Conservation (phyloP, 208 protist species). For the Trypanosoma theileri region DNA sequence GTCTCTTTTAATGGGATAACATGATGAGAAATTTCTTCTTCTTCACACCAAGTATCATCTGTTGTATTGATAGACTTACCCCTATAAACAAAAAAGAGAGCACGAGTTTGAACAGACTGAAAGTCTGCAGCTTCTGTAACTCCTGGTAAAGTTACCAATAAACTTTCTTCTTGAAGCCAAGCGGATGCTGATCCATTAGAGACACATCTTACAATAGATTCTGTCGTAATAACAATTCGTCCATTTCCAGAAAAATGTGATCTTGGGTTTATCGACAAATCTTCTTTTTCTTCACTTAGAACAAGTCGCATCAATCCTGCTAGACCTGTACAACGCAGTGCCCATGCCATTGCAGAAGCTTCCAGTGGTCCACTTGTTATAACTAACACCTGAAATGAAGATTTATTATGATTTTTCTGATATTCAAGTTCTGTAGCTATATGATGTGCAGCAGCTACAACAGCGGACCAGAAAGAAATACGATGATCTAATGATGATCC, state of each 20-base stretch:
- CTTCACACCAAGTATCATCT: slow-evolving; percentile 10
- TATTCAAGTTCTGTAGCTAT: slow-evolving; percentile 30
- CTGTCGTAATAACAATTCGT: slow-evolving; percentile 58
- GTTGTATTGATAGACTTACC: not conserved
- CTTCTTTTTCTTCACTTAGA: slow-evolving; percentile 21
- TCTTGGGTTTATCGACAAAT: slow-evolving; percentile 15
- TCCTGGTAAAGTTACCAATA: slow-evolving; percentile 78
- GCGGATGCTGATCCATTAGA: slow-evolving; percentile 21
- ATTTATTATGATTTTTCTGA: not conserved
- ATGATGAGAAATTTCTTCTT: slow-evolving; percentile 23
- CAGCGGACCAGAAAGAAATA: slow-evolving; percentile 51
- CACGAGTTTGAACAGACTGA: slow-evolving; percentile 67
- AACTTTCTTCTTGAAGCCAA: slow-evolving; percentile 41
- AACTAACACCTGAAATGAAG: slow-evolving; percentile 48
- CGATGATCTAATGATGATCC: slow-evolving; percentile 15
- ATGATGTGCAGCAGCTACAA: slow-evolving; percentile 56
- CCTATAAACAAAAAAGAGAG: slow-evolving; percentile 60
- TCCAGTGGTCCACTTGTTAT: slow-evolving; percentile 48
- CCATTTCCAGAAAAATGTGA: slow-evolving; percentile 38
- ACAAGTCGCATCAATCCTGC: slow-evolving; percentile 41
- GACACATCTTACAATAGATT: slow-evolving; percentile 39
- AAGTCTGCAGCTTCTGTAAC: slow-evolving; percentile 61
- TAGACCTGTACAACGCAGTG: slow-evolving; percentile 62
- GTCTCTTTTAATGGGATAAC: slow-evolving; percentile 9
- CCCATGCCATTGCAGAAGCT: slow-evolving; percentile 83